Base-by-base conservation (phyloP, 306 rosid genomes). In the Cyclanthera cordifolia region DNA sequence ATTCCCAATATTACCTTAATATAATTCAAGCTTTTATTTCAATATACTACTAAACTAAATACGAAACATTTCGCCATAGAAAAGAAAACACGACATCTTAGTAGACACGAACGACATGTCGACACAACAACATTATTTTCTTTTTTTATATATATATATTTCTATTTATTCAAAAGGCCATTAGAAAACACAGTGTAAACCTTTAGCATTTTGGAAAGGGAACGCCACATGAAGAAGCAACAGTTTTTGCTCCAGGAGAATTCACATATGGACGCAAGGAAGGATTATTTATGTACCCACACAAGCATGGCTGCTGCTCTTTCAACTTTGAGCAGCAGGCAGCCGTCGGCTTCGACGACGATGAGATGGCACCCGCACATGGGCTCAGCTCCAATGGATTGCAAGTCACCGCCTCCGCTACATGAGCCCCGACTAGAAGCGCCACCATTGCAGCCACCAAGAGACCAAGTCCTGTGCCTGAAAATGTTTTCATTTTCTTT, bases 321-420 rank as follows among this genome's bases (percentile, higher is more conserved):
- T 0, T 32, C 48, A 59, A 30, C 43, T 78, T 89, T 43, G 73
- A 41, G 59, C 96, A 89, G 67, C 96, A 89, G 0, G 10, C 1
- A 2, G 13, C 60, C 0, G 88, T 58, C 0, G 90, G 96, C 4
- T 51, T 54, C 2, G 81, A 9, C 9, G 71, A 41, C 0, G 19
- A 48, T 13, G 43, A 6, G 5, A 73, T 69, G 13, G 78, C 56
- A 5, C 24, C 46, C 23, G 48, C n/a, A 70, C 81, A 80, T 21
- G 76, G 12, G 6, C 50, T 58, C 61, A 80, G 13, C 76, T 80
- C 72, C 70, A 43, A 0, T 0, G 76, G 79, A 15, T 41, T 70
- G 34, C 81, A 76, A 1, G 11, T 67, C 53, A 30, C 57, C 12
- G 59, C 77, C 63, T 58, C 71, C 0, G 69, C 63, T 5, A 6